These are phyloP conservation scores for Gossypium anomalum DNA, from an alignment of 345 rosid genomes.

Conservation along the genomic window DNA sequence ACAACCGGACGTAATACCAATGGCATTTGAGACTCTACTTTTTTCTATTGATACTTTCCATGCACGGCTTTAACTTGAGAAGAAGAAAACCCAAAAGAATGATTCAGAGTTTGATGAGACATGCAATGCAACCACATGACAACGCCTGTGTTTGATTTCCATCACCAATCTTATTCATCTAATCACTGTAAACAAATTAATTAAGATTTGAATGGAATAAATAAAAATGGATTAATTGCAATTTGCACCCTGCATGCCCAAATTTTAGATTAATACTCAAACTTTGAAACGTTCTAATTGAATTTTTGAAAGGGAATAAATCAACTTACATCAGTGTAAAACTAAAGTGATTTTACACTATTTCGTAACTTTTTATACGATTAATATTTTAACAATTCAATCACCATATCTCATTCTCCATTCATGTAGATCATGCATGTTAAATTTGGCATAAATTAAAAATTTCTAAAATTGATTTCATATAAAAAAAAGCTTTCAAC, in stretches of 20 bases:
- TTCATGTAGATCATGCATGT: no score
- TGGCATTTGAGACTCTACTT: neutral
- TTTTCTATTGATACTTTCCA: constrained; percentile 10
- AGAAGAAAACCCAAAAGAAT: neutral
- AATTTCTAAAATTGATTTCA: no score
- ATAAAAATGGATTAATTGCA: neutral
- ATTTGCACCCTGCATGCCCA: neutral
- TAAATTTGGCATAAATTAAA: no score
- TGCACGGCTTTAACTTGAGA: neutral
- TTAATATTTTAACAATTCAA: no score
- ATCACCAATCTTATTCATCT: neutral
- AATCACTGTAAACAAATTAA: neutral
- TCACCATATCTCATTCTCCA: no score
- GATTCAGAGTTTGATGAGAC: constrained; percentile 16
- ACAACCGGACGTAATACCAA: neutral
- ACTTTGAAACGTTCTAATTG: no score
- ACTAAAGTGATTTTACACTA: no score
- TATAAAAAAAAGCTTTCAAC: no score
- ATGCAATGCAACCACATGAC: constrained; percentile 1
- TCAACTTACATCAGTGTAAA: no score
- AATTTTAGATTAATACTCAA: no score
- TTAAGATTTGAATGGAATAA: neutral
- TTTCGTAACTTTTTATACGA: no score
- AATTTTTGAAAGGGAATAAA: no score
- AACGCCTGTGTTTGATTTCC: neutral